These are phyloP conservation scores for Trametes villosa DNA, from an alignment of 768 basidiomycete genomes.

Conservation along the genomic window DNA sequence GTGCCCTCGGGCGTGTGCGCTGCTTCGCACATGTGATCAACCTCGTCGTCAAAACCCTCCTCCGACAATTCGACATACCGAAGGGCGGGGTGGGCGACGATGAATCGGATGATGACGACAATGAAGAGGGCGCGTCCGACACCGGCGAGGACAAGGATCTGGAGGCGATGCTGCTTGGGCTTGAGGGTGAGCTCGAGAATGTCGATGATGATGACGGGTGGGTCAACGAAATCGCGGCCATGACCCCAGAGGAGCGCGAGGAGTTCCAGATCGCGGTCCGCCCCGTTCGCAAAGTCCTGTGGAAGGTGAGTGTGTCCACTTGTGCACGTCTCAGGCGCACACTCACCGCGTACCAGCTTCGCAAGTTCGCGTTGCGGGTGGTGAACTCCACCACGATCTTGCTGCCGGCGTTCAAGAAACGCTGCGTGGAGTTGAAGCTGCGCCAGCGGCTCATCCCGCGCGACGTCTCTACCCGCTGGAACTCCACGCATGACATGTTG, in stretches of 20 bases:
- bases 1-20: slow-evolving; percentile 27
- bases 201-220: slow-evolving; percentile 27
- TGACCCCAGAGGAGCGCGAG: slow-evolving; percentile 19
- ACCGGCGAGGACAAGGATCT: no score
- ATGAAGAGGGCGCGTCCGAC: not conserved
- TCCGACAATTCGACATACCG: slow-evolving; percentile 40
- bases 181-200: not conserved
- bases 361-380: slow-evolving; percentile 26
- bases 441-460: slow-evolving; percentile 36
- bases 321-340: not conserved
- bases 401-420: slow-evolving; percentile 35
- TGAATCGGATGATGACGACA: not conserved
- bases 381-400: slow-evolving; percentile 35
- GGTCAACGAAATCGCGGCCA: slow-evolving; percentile 32
- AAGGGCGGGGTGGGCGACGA: slow-evolving; percentile 11
- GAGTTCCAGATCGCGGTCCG: slow-evolving; percentile 24
- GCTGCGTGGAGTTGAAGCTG: slow-evolving; percentile 21
- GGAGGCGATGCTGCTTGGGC: no score
- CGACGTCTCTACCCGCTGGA: slow-evolving; percentile 44
- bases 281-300: slow-evolving; percentile 35
- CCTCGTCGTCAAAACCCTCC: slow-evolving; percentile 39
- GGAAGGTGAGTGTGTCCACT: slow-evolving; percentile 38
- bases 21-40: slow-evolving; percentile 49
- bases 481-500: slow-evolving; percentile 44
- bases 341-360: not conserved